Evolutionary conservation across 306 rosid genomes (phyloP).

Genomic region (Cicer chorassanicum): DNA sequence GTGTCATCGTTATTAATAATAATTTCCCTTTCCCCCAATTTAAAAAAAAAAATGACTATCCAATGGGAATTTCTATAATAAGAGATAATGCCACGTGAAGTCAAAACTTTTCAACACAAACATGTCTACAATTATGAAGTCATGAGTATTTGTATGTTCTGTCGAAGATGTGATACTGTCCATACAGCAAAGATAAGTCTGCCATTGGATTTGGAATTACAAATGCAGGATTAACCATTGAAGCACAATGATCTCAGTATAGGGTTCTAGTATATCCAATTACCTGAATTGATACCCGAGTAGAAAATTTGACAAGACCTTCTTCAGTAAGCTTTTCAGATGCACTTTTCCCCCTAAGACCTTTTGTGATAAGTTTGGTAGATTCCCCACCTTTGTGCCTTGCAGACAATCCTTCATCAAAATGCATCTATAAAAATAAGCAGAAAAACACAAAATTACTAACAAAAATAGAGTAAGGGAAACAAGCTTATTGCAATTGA

Average conservation of each 20-base stretch:
- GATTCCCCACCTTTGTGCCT: constrained; percentile 83
- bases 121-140: constrained; percentile 5
- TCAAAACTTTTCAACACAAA: constrained; percentile 31
- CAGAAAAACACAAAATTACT: constrained; percentile 25
- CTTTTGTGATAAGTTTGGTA: constrained; percentile 81
- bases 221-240: constrained; percentile 18
- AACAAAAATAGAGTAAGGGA: constrained; percentile 23
- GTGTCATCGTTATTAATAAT: no score
- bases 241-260: constrained; percentile 23
- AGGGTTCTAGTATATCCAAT: constrained; percentile 39
- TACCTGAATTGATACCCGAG: constrained; percentile 94
- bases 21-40: no score
- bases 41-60: background rate
- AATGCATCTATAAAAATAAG: constrained; percentile 73
- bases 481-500: constrained; percentile 30
- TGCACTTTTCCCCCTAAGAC: constrained; percentile 81
- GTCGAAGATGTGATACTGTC: constrained; percentile 25
- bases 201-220: constrained; percentile 13
- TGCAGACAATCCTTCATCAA: constrained; percentile 93
- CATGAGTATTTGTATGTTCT: constrained; percentile 18
- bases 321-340: constrained; percentile 88
- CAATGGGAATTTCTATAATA: constrained; percentile 16
- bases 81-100: constrained; percentile 13
- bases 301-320: constrained; percentile 91
- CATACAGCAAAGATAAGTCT: constrained; percentile 22